Conservation (phyloP, 2,329 filamentous ascomycete genomes). For the Didymella lethalis region DNA sequence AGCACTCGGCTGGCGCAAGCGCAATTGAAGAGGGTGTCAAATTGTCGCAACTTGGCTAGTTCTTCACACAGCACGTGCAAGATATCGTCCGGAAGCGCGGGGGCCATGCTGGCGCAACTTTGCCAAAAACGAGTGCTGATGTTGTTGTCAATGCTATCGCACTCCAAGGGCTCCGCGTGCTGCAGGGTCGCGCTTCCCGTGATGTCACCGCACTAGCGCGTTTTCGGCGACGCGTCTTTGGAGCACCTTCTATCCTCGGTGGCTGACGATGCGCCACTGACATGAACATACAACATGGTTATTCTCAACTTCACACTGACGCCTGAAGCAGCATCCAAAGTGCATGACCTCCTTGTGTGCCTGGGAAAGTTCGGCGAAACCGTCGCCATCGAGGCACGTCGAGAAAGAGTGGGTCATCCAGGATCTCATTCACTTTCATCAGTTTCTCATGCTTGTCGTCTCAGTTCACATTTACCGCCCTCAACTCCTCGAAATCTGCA, state of each 20-base stretch:
- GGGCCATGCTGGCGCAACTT: conserved; percentile 33
- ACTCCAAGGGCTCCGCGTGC: conserved; percentile 7
- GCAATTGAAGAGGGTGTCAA: conserved; percentile 67
- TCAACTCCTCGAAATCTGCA: conserved; percentile 82
- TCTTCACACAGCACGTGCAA: conserved; percentile 68
- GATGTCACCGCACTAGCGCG: conserved; percentile 34
- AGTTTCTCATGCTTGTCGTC: conserved; percentile 28
- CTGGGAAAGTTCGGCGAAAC: conserved; percentile 82
- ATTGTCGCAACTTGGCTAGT: conserved; percentile 64
- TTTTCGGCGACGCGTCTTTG: conserved; percentile 23
- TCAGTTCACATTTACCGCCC: conserved; percentile 73
- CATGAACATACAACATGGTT: conserved; percentile 49
- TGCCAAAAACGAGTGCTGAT: conserved; percentile 13
- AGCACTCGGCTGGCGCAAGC: conserved; percentile 64
- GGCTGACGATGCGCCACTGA: not conserved
- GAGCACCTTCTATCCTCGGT: not conserved
- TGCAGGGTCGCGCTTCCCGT: conserved; percentile 17
- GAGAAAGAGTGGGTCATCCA: conserved; percentile 64
- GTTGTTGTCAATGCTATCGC: conserved; percentile 23
- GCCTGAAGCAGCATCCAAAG: conserved; percentile 72
- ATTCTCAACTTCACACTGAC: conserved; percentile 73
- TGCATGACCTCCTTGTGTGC: conserved; percentile 78
- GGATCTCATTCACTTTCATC: conserved; percentile 21
- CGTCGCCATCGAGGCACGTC: conserved; percentile 75
- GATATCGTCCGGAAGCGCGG: conserved; percentile 64